Evolutionary conservation across 768 basidiomycete genomes (phyloP), one percentile per base, ranked within the genome.

Genomic region (Suillus spraguei): DNA sequence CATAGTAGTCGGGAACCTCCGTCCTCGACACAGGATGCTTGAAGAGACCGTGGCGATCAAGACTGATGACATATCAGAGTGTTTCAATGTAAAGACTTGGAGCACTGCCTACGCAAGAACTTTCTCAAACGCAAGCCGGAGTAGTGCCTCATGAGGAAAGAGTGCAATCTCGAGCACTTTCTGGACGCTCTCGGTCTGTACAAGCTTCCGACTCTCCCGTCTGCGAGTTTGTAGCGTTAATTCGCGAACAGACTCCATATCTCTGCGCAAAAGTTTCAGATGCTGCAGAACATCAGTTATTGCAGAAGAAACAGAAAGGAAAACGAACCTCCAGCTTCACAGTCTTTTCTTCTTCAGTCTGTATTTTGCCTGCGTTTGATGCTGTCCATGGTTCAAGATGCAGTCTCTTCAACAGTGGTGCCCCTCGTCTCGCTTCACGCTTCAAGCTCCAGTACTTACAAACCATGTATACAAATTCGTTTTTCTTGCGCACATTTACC

Each of bases 311-410:
- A 17, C 5, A 13, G 36, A 56, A 59, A 58, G 20, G 5, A 41
- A 17, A 67, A 68, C 88, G 17, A 61, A 94, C 95, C 76, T 92
- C 87, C 24, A 97, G 83, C 70, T 93, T 95, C 80, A 87, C 82
- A 10, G 80, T 75, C 75, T 91, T 94, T 65, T 97, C 94, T 64
- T 91, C 89, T 22, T 95, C 92, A 5, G 87, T 92, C 69, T 93
- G 83, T 36, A 84, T 73, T 67, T 85, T 85, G 8, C 79, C 78
- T 7, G 82, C 82, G 20, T 87, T 83, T 47, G 84, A 87, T 3
- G 94, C 93, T 1, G 96, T 98, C 97, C 97, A 99, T 0, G 97
- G 97, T 78, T 99, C 97, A 33, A 99, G 80, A 77, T 99, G 95
- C 63, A 99, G 73, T 60, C 97, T 74, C 76, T 99, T 99, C 67